phyloP scores from a whole-genome alignment of 2,329 filamentous ascomycete species.

The Alternaria solani region DNA sequence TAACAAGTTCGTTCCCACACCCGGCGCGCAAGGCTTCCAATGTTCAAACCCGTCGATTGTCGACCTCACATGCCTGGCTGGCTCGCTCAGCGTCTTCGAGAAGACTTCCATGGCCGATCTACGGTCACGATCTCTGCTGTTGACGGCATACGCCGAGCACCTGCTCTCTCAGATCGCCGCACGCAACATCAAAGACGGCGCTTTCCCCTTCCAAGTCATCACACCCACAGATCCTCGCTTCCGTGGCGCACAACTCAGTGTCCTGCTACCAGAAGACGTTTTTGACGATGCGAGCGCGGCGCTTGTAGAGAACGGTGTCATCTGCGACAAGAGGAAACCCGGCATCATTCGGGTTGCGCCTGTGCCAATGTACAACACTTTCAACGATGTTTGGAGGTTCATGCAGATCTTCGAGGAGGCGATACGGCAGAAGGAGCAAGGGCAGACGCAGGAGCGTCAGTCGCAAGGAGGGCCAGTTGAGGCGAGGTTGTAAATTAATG shows the following conservation, averaged over 20 bases:
- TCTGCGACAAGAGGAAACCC: conserved; percentile 84
- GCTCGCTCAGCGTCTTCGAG: conserved; percentile 76
- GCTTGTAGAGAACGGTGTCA: conserved; percentile 73
- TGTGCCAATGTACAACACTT: conserved; percentile 83
- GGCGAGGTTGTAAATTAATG: conserved; percentile 16
- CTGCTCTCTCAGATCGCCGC: conserved; percentile 35
- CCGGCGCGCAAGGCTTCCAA: conserved; percentile 82
- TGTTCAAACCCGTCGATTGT: conserved; percentile 83
- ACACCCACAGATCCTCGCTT: conserved; percentile 73
- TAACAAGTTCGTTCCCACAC: conserved; percentile 77
- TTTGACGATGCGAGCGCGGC: conserved; percentile 71
- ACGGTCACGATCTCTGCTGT: conserved; percentile 71
- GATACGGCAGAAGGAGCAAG: conserved; percentile 19
- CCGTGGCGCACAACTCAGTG: conserved; percentile 81
- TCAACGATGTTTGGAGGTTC: conserved; percentile 68
- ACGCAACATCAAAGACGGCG: conserved; percentile 30
- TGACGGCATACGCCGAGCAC: conserved; percentile 71
- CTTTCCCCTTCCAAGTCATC: conserved; percentile 60
- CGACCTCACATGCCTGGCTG: conserved; percentile 78
- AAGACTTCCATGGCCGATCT: conserved; percentile 73
- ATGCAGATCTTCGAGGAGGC: conserved; percentile 60
- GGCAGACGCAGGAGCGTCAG: conserved; percentile 13
- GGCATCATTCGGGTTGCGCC: conserved; percentile 86
- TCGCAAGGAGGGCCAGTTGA: conserved; percentile 12
- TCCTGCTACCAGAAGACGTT: conserved; percentile 72